Evolutionary conservation across 2,329 filamentous ascomycete species (phyloP).

Genomic region (Microdochium paspali): DNA sequence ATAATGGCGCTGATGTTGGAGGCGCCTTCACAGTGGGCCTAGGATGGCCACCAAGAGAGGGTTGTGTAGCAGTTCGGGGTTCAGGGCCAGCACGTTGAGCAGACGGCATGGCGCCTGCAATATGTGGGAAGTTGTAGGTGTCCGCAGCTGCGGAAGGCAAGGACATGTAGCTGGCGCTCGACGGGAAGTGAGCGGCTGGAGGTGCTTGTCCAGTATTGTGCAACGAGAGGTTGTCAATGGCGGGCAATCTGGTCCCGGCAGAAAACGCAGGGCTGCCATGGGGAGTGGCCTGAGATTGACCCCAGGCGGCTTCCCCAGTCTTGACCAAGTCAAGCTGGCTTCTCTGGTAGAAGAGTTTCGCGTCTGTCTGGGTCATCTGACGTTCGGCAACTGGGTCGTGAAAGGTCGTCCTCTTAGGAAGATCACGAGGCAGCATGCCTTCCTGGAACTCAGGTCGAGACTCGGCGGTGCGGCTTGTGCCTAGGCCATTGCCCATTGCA

Average conservation of each 20-base stretch:
- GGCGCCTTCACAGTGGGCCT: constrained; percentile 2
- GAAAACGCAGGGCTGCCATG: constrained; percentile 35
- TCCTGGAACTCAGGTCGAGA: constrained; percentile 17
- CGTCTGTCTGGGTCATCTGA: constrained; percentile 86
- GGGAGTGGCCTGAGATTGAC: constrained; percentile 28
- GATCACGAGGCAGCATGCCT: constrained; percentile 51
- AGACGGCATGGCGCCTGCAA: constrained; percentile 11
- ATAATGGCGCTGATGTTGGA: constrained; percentile 5
- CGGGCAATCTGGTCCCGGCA: constrained; percentile 2
- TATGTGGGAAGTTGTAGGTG: constrained; percentile 19
- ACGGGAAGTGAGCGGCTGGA: constrained; percentile 11
- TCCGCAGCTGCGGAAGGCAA: constrained; percentile 14
- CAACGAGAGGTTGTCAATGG: constrained; percentile 1
- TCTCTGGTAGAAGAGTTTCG: constrained; percentile 91
- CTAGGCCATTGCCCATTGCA: constrained; percentile 7
- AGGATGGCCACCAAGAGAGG: constrained; percentile 13
- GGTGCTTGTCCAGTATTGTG: constrained; percentile 3
- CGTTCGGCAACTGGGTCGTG: constrained; percentile 93
- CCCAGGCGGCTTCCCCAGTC: constrained; percentile 24
- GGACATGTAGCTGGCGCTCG: constrained; percentile 15
- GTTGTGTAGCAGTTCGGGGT: constrained; percentile 21
- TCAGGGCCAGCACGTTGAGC: constrained; percentile 11
- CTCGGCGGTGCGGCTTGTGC: constrained; percentile 13
- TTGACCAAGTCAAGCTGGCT: constrained; percentile 56
- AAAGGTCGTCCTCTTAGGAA: constrained; percentile 68